Conservation (phyloP, 2,329 filamentous ascomycete genomes). For the Alternaria triticimaculans region DNA sequence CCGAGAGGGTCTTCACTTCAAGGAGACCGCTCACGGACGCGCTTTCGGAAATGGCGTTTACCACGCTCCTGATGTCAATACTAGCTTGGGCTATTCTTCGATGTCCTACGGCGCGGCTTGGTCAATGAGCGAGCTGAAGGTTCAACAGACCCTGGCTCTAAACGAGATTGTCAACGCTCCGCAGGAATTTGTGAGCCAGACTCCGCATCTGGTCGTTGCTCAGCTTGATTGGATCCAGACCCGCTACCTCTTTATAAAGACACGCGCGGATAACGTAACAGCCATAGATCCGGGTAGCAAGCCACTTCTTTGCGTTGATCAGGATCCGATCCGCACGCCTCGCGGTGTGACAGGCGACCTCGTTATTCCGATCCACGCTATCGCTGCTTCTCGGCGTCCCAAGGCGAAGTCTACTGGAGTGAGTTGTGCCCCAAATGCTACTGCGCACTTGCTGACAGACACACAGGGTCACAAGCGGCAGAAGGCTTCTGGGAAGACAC, state of each 20-base stretch:
- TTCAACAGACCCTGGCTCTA: slow-evolving; percentile 69
- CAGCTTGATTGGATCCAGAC: slow-evolving; percentile 89
- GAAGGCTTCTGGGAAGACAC: slow-evolving; percentile 36
- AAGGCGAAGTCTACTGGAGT: slow-evolving; percentile 24
- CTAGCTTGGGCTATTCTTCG: slow-evolving; percentile 61
- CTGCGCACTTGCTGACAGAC: slow-evolving; percentile 9
- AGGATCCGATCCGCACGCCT: slow-evolving; percentile 53
- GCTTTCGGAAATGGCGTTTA: slow-evolving; percentile 83
- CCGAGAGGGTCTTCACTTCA: slow-evolving; percentile 79
- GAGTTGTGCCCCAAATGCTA: background rate
- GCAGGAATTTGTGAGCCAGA: slow-evolving; percentile 60
- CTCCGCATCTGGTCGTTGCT: slow-evolving; percentile 73
- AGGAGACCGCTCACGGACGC: slow-evolving; percentile 67
- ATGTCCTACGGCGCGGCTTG: slow-evolving; percentile 53
- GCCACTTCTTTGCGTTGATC: slow-evolving; percentile 41
- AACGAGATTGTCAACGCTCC: slow-evolving; percentile 86
- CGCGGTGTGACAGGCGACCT: slow-evolving; percentile 51
- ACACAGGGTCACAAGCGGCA: slow-evolving; percentile 32
- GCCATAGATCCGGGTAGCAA: slow-evolving; percentile 16
- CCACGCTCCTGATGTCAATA: slow-evolving; percentile 67
- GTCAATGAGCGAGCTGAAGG: slow-evolving; percentile 70
- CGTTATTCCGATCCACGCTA: slow-evolving; percentile 61
- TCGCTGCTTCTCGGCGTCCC: slow-evolving; percentile 54
- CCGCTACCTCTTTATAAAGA: slow-evolving; percentile 75
- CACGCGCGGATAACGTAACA: background rate